Base-by-base conservation (phyloP, 305 asterid species). In the Solanum hybrid region DNA sequence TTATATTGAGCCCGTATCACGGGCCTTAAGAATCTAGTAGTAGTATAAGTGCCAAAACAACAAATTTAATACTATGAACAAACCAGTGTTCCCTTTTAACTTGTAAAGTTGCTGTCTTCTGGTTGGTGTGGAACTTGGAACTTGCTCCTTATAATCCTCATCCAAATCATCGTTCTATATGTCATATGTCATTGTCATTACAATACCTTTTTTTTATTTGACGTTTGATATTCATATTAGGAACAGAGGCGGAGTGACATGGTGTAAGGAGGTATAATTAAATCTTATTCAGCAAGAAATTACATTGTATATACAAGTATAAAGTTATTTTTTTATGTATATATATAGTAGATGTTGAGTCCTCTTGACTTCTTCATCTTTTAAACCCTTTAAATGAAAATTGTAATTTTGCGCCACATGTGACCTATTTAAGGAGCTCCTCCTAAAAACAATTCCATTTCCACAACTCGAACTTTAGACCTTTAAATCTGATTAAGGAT, bases 81-180 rank as follows among this genome's bases (percentile, higher is more conserved):
- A 75, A 75, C 26, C 39, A 33, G 40, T 29, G 12, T 12, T 6
- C 36, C 20, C 11, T 13, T 74, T 74, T 74, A 75, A 75, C 37
- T 13, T 34, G 46, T 77, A 77, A 77, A 35, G 85, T 78, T 78
- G 9, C 8, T 77, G 46, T 77, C 29, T 77, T 77, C 46, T 77
- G 39, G 84, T 77, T 77, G 84, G 51, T 78, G 84, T 78, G 28
- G 84, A 78, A 78, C 84, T 78, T 78, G 85, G 85, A 78, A 78
- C 85, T 35, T 78, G 51, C 51, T 78, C 84, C 51, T 78, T 35
- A 22, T 78, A 78, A 39, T 78, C 51, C 84, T 35, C 84, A 78
- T 35, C 51, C 51, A 78, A 78, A 20, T 78, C 20, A 35, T 35
- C 2, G 4, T 76, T 2, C 40, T 76, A 16, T 33, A 76, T 76